Evolutionary conservation across 2,329 filamentous ascomycete species (phyloP).

Genomic region (Coleophoma cylindrospora): DNA sequence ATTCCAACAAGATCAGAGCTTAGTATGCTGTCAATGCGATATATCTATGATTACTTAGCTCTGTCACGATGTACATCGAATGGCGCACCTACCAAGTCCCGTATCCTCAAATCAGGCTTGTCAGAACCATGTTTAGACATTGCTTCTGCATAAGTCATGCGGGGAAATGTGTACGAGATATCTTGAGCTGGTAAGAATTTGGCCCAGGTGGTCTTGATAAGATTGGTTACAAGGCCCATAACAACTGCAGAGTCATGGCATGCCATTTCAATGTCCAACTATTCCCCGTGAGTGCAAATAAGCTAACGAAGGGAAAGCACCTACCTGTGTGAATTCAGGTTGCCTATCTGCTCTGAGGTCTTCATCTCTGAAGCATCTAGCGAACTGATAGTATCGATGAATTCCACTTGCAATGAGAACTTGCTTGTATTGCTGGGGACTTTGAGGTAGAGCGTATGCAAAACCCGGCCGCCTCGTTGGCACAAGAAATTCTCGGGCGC

Average conservation of each 20-base stretch:
- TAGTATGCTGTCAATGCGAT: constrained; percentile 57
- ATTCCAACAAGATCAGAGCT: constrained; percentile 64
- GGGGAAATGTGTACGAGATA: constrained; percentile 9
- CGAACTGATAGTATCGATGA: constrained; percentile 82
- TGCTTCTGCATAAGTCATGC: constrained; percentile 65
- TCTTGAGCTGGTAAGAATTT: too few species aligned
- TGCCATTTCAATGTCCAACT: constrained; percentile 91
- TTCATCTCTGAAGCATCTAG: constrained; percentile 91
- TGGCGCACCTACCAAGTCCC: constrained; percentile 47
- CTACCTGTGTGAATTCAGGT: constrained; percentile 90
- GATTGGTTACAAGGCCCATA: constrained; percentile 36
- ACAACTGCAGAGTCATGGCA: constrained; percentile 72
- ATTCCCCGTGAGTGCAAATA: constrained; percentile 7
- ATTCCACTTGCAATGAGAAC: constrained; percentile 91
- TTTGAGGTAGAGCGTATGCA: constrained; percentile 91
- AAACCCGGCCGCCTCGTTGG: constrained; percentile 72
- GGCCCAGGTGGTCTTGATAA: too few species aligned
- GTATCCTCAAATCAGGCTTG: constrained; percentile 84
- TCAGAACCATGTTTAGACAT: constrained; percentile 83
- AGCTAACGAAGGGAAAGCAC: constrained; percentile 1
- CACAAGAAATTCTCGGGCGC: constrained; percentile 89
- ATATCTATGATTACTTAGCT: constrained; percentile 45
- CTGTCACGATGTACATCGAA: too few species aligned
- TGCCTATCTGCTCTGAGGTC: constrained; percentile 89
- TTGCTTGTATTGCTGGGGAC: constrained; percentile 98